Evolutionary conservation across 2,329 filamentous ascomycete species (phyloP), one percentile per base, ranked within the genome.

Genomic region (Akanthomyces muscarius): DNA sequence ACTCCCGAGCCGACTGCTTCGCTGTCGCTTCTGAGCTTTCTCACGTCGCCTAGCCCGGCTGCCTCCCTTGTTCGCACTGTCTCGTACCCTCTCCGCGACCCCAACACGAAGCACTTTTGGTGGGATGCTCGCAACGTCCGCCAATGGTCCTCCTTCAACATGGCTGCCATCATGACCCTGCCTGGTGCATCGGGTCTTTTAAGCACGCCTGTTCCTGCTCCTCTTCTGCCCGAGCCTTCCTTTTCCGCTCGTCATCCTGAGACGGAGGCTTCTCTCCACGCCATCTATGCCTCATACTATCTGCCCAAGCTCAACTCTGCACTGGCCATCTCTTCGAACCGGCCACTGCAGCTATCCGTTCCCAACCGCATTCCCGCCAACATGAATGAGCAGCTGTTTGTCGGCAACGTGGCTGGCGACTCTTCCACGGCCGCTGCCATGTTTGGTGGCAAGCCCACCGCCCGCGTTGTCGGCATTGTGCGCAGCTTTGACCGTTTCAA

Each of bases 401-500:
- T 89, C 47, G 88, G 85, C 67, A 88, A 84, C 72, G 82, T 85
- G 61, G 76, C 82, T 3, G 83, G 83, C 61, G 83, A 86, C 69
- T 77, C 76, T 65, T 82, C 71, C 71, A 86, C 75, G 71, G 89
- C 83, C 0, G 81, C 83, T 1, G 77, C 81, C 66, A 76, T 80
- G 66, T 80, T 80, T 59, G 78, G 78, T 58, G 78, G 78, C 45
- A 73, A 85, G 80, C 77, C 78, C 38, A 72, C 76, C 14, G 77
- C 77, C 28, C 86, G 90, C 38, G 84, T 92, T 14, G 88, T 94
- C 55, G 91, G 94, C 7, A 83, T 97, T n/a, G 90, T 96, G 69
- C 94, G 94, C 77, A 89, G 87, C 73, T 97, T 94, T 72, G 90
- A 96, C 75, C 89, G 91, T 70, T 97, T 96, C 90, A 97, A 97